Percentiles rank a stretch among this genome's conserved stretches.
Evolutionary conservation across 495 filamentous ascomycete species (phyloP).

Genomic region (Cercophora newfieldiana): DNA sequence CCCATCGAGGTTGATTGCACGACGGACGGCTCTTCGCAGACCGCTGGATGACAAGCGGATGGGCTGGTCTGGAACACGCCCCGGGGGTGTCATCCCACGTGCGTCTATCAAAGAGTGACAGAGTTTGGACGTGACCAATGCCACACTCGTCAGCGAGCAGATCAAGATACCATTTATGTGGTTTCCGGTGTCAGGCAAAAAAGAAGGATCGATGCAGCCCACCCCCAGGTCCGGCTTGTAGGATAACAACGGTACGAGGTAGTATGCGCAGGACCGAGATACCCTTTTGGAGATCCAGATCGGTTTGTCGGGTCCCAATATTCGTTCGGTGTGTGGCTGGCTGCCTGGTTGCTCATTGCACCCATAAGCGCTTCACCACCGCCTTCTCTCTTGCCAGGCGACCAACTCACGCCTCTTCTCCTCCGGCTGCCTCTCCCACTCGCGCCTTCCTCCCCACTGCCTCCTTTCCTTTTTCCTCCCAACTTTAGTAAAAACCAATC

Average conservation of each 20-base stretch:
- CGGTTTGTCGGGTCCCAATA: background rate
- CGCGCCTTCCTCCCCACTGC: background rate
- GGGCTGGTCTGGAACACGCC: background rate
- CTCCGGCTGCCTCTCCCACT: background rate
- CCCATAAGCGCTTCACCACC: background rate
- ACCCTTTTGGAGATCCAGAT: background rate
- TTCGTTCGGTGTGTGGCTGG: slow-evolving; percentile 1
- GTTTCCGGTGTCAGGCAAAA: background rate
- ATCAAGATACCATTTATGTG: background rate
- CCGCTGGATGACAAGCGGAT: background rate
- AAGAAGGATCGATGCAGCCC: background rate
- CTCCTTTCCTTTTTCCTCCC: background rate
- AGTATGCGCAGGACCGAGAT: background rate
- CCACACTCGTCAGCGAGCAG: background rate
- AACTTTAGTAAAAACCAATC: background rate
- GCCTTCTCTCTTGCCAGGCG: background rate
- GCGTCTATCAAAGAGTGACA: background rate
- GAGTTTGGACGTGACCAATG: background rate
- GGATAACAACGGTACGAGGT: background rate
- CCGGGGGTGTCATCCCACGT: background rate
- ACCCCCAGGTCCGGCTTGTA: background rate
- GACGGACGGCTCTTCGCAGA: background rate
- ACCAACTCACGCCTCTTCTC: background rate
- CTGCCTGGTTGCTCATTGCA: background rate
- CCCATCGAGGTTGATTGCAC: background rate